Evolutionary conservation across 2,329 filamentous ascomycete genomes (phyloP).

Genomic region (Calonectria pteridis): DNA sequence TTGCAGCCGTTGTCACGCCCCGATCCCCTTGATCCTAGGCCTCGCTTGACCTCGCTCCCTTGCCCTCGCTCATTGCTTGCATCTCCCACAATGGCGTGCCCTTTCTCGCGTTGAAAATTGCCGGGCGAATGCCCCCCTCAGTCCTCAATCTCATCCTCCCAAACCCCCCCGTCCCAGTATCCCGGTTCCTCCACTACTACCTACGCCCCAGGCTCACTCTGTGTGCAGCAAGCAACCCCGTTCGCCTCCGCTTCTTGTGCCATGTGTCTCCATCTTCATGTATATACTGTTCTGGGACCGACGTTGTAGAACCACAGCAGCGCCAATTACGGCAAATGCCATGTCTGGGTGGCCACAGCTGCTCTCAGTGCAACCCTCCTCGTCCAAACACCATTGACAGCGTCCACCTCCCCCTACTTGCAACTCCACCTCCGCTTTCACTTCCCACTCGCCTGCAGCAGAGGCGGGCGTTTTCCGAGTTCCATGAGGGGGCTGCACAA

Average conservation of each 20-base stretch:
- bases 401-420: not conserved
- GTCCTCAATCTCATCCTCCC: not conserved
- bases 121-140: not conserved
- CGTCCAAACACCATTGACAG: not conserved
- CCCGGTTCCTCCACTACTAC: not conserved
- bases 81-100: not conserved
- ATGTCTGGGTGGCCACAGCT: not conserved
- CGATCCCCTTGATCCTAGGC: conserved; percentile 12
- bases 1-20: not conserved
- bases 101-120: not conserved
- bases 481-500: not conserved
- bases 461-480: conserved; percentile 13
- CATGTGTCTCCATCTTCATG: not conserved
- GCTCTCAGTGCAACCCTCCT: not conserved
- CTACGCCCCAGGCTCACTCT: not conserved
- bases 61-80: conserved; percentile 1
- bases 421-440: conserved; percentile 12
- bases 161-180: conserved; percentile 3
- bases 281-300: not conserved
- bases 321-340: conserved; percentile 7
- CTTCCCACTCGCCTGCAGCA: conserved; percentile 6
- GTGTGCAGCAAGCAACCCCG: not conserved
- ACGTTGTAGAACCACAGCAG: not conserved
- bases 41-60: not conserved
- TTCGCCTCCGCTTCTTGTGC: not conserved